These are phyloP conservation scores for Circinella minor DNA, from an alignment of 371 early-diverging fungal genomes.

Conservation along the genomic window DNA sequence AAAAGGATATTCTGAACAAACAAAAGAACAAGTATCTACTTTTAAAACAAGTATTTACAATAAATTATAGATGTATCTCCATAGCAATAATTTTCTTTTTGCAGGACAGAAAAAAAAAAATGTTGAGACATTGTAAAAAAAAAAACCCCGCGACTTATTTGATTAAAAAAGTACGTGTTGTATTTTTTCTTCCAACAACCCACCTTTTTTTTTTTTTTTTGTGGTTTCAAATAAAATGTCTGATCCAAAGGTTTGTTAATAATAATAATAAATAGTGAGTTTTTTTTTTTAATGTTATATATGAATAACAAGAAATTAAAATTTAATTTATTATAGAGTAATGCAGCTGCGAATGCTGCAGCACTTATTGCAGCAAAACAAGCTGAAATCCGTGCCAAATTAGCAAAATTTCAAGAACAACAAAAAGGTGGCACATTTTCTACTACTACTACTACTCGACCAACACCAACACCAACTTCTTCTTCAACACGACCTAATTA, in stretches of 20 bases:
- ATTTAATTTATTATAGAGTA: too few relatives aligned
- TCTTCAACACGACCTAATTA: background rate
- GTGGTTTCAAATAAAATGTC: background rate
- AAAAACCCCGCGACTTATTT: too few relatives aligned
- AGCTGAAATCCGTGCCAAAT: conserved; percentile 44
- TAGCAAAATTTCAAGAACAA: conserved; percentile 43
- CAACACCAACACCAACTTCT: conserved; percentile 5
- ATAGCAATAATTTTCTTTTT: too few relatives aligned
- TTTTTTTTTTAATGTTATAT: background rate
- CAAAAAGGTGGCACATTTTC: conserved; percentile 19
- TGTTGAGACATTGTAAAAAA: too few relatives aligned
- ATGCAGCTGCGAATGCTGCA: conserved; percentile 8
- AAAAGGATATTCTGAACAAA: too few relatives aligned
- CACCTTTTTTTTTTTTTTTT: background rate
- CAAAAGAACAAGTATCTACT: too few relatives aligned
- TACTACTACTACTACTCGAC: conserved; percentile 3
- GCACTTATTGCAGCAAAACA: conserved; percentile 41
- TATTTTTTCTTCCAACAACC: too few relatives aligned
- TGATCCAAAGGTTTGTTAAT: background rate
- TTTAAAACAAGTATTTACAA: too few relatives aligned
- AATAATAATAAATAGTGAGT: too few relatives aligned
- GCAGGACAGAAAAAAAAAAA: too few relatives aligned
- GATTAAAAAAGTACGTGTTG: too few relatives aligned
- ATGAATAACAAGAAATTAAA: background rate
- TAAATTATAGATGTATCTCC: too few relatives aligned